Base-by-base conservation (phyloP, 2,329 filamentous ascomycete genomes). In the Aureobasidium pullulans region DNA sequence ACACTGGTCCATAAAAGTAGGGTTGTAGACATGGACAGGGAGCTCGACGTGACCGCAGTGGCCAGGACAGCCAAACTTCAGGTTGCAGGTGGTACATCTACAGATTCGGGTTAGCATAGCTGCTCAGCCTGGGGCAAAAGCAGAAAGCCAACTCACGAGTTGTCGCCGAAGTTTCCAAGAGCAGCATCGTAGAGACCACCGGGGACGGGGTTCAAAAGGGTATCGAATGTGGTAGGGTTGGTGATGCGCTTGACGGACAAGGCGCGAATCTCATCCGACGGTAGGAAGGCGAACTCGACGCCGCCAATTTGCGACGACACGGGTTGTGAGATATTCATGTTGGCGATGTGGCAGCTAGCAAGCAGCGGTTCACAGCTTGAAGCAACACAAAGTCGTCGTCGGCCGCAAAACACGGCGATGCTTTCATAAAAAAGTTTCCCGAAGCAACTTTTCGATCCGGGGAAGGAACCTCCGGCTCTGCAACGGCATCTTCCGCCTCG, bases 31-130 rank as follows among this genome's bases (percentile, higher is more conserved):
- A 48, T 89, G 90, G 11, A 92, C 87, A 13, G 94, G 92, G 11
- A 99, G 85, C 67, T 96, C 90, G 72, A 99, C 96, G 71, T 99
- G 94, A 57, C 94, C 95, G 61, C 88, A 84, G 77, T 99, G 95
- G 60, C 95, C 95, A 6, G 93, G 90, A 72, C 95, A 99, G 67
- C 85, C 82, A 62, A 86, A 86, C 69, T 86, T 88, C 65, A 96
- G 81, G 66, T 93, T 90, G 76, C 94, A 99, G 72, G 94, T 99
- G 67, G 90, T 82, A 77, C 94, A 99, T 70, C 90, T 96, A 66
- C 61, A 61, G 16, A 54, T 4, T 1, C 19, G 37, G 11, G 47
- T 61, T 60, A 64, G 50, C 54, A 28, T 43, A 37, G 40, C 29
- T 44, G 50, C 56, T 32, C 39, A 37, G 43, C 28, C 40, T 46